Evolutionary conservation across 257 asterid genomes (phyloP), one percentile per base, ranked within the genome.

Genomic region (Thymus mandschuricus): DNA sequence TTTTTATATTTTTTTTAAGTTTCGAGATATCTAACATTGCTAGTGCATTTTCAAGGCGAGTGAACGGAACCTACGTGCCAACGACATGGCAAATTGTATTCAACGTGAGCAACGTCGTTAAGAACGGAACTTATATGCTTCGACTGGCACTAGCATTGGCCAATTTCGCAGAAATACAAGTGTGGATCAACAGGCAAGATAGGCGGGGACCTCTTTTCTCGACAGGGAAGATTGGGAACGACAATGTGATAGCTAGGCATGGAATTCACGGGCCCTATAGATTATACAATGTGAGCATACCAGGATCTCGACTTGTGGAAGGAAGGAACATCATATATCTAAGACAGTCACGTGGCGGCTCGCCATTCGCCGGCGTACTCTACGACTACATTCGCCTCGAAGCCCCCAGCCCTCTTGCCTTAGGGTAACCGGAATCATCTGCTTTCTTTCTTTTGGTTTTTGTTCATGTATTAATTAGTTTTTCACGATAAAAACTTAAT

Each of bases 161-260:
- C n/a, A 68, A 60, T 49, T 63, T 35, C 0, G 92, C 89, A 3
- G 77, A 82, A 28, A 52, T 92, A 28, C 86, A 82, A 69, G 97
- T 90, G 81, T 3, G 87, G 77, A 61, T 87, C 28, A 92, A 92
- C 69, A 31, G 72, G 21, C 21, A 21, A 21, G 21, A 21, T 21
- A 21, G 21, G 21, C 21, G 21, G 21, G 21, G 21, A 21, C 83
- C 87, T 54, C 82, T 55, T 54, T 85, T 89, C 33, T 75, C 86
- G 8, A 85, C 91, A 0, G 74, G 80, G 12, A 34, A 30, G 33
- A 79, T 85, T 41, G 97, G 97, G 1, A 66, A 59, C 60, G 96
- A 89, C 76, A 92, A 92, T n/a, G 84, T 84, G 1, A 92, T 92
- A 6, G 97, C 98, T 6, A 85, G 97, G 48, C 98, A 92, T 71